Percentiles rank a stretch among this genome's conserved stretches.
Conservation (phyloP, 345 rosid genomes). For the Viola odorata region DNA sequence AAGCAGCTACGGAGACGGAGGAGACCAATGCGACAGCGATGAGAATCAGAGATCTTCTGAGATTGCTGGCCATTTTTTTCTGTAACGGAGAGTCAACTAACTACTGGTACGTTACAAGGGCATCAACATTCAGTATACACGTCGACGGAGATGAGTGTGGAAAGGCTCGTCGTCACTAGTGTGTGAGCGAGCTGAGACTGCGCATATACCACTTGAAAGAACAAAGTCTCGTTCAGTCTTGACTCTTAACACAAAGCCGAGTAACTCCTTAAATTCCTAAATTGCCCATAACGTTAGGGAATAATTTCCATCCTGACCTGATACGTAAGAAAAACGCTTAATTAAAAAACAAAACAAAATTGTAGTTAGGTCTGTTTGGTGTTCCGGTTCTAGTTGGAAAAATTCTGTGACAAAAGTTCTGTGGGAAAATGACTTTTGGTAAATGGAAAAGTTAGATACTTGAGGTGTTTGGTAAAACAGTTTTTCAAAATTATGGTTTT, state of each 20-base stretch:
- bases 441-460: too few relatives aligned
- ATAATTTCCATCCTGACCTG: too few relatives aligned
- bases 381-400: too few relatives aligned
- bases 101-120: neutral
- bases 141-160: neutral
- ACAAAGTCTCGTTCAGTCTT: neutral
- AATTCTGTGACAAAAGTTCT: too few relatives aligned
- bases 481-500: too few relatives aligned
- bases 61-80: constrained; percentile 28
- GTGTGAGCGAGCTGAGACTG: neutral
- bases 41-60: constrained; percentile 34
- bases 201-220: neutral
- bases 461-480: too few relatives aligned
- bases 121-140: neutral
- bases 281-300: too few relatives aligned
- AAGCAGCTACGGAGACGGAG: constrained; percentile 31
- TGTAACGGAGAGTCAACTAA: neutral
- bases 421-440: too few relatives aligned
- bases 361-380: too few relatives aligned
- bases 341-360: too few relatives aligned
- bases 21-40: constrained; percentile 42
- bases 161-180: neutral
- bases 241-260: neutral
- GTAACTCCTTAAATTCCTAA: too few relatives aligned
- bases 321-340: too few relatives aligned